Conservation (phyloP, 805 yeast genomes). For the Yarrowia bubula region DNA sequence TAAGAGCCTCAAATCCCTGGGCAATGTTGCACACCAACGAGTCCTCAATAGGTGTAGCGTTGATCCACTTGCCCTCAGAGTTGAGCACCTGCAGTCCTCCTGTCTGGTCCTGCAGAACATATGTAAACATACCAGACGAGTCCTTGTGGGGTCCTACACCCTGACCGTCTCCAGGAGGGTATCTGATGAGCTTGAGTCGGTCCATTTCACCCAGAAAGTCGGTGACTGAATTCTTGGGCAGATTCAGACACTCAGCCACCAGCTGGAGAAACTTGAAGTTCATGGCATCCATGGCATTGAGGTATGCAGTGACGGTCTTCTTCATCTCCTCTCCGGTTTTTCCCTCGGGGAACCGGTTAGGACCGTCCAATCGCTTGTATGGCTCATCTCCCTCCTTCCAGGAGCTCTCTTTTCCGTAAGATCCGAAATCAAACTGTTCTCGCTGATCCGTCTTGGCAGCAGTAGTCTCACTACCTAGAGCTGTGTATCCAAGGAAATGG, state of each 20-base stretch:
- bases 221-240: slow-evolving; percentile 47
- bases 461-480: slow-evolving; percentile 58
- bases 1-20: slow-evolving; percentile 59
- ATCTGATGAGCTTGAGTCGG: slow-evolving; percentile 58
- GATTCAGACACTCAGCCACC: slow-evolving; percentile 56
- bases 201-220: slow-evolving; percentile 50
- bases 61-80: slow-evolving; percentile 56
- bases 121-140: slow-evolving; percentile 55
- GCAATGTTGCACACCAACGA: slow-evolving; percentile 59
- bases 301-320: slow-evolving; percentile 43
- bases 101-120: slow-evolving; percentile 54
- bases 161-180: slow-evolving; percentile 47
- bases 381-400: slow-evolving; percentile 40
- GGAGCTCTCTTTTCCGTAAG: slow-evolving; percentile 43
- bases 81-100: slow-evolving; percentile 58
- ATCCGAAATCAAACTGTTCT: slow-evolving; percentile 62
- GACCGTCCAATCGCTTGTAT: slow-evolving; percentile 50
- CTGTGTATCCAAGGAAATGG: slow-evolving; percentile 58
- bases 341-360: slow-evolving; percentile 54
- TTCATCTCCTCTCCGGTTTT: slow-evolving; percentile 46
- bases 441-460: slow-evolving; percentile 55
- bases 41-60: slow-evolving; percentile 50
- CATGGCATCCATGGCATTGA: slow-evolving; percentile 48
- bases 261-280: slow-evolving; percentile 46
- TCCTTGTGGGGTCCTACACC: slow-evolving; percentile 71